Conservation (phyloP, 768 basidiomycete species). For the Hericium alpestre region DNA sequence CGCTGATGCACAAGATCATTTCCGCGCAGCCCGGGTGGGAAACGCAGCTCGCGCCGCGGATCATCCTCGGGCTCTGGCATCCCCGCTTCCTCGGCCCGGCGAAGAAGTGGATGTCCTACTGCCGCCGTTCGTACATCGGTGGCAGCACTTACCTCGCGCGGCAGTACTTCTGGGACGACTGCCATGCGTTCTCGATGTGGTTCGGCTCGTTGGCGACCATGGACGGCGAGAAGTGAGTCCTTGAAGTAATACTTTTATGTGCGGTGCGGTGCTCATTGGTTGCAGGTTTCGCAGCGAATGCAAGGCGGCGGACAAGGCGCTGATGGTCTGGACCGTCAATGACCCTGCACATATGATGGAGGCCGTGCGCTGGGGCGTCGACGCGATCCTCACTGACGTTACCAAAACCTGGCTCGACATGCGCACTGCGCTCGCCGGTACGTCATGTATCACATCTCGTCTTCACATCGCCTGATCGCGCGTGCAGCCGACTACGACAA, state of each 20-base stretch:
- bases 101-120: constrained; percentile 66
- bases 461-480: not conserved
- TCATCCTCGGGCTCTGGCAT: constrained; percentile 83
- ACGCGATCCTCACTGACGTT: constrained; percentile 36
- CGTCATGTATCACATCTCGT: not conserved
- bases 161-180: constrained; percentile 82
- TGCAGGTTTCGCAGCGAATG: constrained; percentile 73
- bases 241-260: not conserved
- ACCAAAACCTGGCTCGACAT: constrained; percentile 30
- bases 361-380: constrained; percentile 48
- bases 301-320: constrained; percentile 62
- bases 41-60: constrained; percentile 64
- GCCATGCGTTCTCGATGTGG: constrained; percentile 77
- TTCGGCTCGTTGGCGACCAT: constrained; percentile 61
- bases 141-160: constrained; percentile 59
- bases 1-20: constrained; percentile 63
- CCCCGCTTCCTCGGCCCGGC: constrained; percentile 79
- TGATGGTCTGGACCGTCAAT: constrained; percentile 98
- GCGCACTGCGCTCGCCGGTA: constrained; percentile 21
- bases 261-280: not conserved
- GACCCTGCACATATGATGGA: constrained; percentile 83
- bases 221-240: constrained; percentile 59
- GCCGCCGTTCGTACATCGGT: constrained; percentile 80
- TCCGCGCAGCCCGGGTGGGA: constrained; percentile 61
- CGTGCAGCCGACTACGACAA: constrained; percentile 12